These are phyloP conservation scores for Tremellales sp. DNA, from an alignment of 1,284 basidiomycete species.

Conservation along the genomic window DNA sequence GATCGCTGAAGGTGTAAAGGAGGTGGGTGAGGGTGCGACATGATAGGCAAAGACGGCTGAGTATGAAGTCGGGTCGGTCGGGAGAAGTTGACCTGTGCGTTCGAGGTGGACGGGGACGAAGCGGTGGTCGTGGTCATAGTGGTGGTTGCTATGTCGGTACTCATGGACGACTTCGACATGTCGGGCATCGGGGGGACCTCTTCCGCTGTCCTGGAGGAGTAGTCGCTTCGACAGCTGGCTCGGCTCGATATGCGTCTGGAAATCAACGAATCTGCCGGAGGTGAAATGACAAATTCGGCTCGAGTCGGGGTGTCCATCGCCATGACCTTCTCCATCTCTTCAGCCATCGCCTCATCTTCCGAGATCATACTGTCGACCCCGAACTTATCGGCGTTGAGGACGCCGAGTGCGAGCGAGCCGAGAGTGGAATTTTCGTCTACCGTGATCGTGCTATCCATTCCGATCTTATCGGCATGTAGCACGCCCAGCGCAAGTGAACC, in stretches of 20 bases:
- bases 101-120: background rate
- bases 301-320: conserved; percentile 38
- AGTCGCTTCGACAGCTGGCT: background rate
- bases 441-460: background rate
- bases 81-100: conserved; percentile 2
- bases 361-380: background rate
- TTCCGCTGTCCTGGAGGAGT: background rate
- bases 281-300: conserved; percentile 32
- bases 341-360: conserved; percentile 12
- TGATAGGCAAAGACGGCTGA: background rate
- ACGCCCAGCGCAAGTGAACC: background rate
- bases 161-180: no score
- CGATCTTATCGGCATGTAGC: background rate
- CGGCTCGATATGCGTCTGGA: background rate
- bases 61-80: background rate
- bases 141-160: no score
- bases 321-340: conserved; percentile 39
- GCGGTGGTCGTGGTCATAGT: background rate
- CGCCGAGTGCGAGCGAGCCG: background rate
- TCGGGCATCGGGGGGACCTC: background rate
- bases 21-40: conserved; percentile 4
- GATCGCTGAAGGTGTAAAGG: background rate
- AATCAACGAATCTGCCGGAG: conserved; percentile 5
- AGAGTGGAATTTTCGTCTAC: conserved; percentile 10
- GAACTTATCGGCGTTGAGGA: background rate